Conservation (phyloP, 163 green algal genomes). For the Prototheca cutis region DNA sequence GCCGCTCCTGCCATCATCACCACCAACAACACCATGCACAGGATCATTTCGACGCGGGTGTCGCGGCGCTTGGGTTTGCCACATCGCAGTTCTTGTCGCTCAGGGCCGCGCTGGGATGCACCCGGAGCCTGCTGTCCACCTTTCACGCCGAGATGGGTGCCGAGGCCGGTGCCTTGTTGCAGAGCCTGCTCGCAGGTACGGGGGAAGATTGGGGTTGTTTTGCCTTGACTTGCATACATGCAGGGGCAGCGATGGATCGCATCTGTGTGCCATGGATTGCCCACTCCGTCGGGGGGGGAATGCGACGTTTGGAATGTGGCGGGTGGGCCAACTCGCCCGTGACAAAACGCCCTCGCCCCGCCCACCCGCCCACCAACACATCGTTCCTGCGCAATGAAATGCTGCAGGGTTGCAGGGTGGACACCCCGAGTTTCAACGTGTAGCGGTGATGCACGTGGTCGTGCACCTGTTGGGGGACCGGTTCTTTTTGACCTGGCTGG, state of each 20-base stretch:
- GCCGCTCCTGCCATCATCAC: too few relatives aligned
- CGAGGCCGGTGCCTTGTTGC: conserved; percentile 38
- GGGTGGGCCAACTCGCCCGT: too few relatives aligned
- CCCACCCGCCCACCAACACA: too few relatives aligned
- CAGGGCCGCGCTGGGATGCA: conserved; percentile 46
- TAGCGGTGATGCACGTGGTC: conserved; percentile 40
- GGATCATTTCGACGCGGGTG: conserved; percentile 48
- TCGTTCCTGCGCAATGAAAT: too few relatives aligned
- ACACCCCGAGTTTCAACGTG: conserved; percentile 34
- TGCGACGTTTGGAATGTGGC: too few relatives aligned
- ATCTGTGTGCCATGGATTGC: too few relatives aligned
- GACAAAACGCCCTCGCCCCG: too few relatives aligned
- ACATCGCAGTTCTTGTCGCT: conserved; percentile 21
- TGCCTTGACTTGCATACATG: neutral
- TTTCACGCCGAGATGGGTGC: conserved; percentile 46
- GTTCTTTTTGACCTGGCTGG: conserved; percentile 38
- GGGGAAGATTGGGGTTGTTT: neutral
- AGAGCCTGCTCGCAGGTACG: conserved; percentile 36
- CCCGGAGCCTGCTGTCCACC: conserved; percentile 47
- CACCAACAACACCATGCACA: too few relatives aligned
- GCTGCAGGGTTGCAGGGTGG: conserved; percentile 22
- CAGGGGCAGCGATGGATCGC: too few relatives aligned
- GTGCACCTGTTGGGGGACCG: conserved; percentile 30
- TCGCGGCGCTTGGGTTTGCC: conserved; percentile 10
- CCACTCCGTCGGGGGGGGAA: too few relatives aligned